These are phyloP conservation scores for Metarhizium rileyi DNA, from an alignment of 2,329 filamentous ascomycete species.

Conservation along the genomic window DNA sequence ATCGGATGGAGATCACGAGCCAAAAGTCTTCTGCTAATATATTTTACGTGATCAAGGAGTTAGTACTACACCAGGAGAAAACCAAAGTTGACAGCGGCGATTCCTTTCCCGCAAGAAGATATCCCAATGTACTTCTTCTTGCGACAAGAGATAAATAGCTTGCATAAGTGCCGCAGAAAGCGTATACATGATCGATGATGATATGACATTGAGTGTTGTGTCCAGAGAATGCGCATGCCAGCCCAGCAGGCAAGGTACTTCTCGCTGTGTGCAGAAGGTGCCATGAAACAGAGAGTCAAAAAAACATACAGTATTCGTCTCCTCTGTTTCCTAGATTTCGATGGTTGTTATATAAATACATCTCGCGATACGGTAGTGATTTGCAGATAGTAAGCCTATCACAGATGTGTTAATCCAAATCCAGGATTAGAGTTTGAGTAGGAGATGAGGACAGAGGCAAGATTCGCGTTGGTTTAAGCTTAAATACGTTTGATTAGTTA, in stretches of 20 bases:
- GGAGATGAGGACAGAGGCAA: constrained; percentile 52
- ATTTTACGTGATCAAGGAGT: constrained; percentile 21
- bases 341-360: constrained; percentile 31
- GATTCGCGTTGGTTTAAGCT: constrained; percentile 56
- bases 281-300: constrained; percentile 52
- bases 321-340: constrained; percentile 48
- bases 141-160: constrained; percentile 31
- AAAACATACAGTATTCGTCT: constrained; percentile 36
- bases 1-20: constrained; percentile 52
- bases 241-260: constrained; percentile 54
- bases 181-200: constrained; percentile 39
- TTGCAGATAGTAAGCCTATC: constrained; percentile 52
- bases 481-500: constrained; percentile 47
- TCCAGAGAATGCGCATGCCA: constrained; percentile 54
- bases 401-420: constrained; percentile 57
- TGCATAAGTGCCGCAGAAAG: constrained; percentile 41
- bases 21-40: constrained; percentile 44
- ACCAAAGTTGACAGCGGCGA: neutral
- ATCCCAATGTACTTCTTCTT: constrained; percentile 30
- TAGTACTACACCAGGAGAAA: neutral
- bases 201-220: constrained; percentile 44
- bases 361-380: constrained; percentile 29
- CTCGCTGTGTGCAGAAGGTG: constrained; percentile 39
- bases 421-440: too few relatives aligned
- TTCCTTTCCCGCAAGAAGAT: constrained; percentile 23